Conservation (phyloP, 495 filamentous ascomycete genomes). For the Peziza echinospora region DNA sequence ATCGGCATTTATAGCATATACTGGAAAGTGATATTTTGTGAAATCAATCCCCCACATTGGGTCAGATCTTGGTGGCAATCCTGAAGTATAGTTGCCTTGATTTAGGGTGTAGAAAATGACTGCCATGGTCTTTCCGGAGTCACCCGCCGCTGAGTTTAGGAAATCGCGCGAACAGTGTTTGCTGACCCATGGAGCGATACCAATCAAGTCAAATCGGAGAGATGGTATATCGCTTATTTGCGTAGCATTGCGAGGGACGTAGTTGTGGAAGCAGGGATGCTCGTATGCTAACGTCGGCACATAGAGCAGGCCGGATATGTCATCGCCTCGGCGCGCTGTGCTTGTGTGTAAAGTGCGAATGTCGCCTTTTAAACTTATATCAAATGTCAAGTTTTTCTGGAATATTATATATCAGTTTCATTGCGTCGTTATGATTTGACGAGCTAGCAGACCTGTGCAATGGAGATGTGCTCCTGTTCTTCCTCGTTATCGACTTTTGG, state of each 20-base stretch:
- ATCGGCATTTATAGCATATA: conserved; percentile 60
- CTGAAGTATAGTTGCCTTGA: conserved; percentile 24
- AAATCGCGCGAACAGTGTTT: conserved; percentile 46
- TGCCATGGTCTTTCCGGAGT: conserved; percentile 29
- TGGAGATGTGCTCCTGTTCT: no score
- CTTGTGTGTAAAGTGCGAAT: conserved; percentile 16
- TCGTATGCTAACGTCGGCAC: conserved; percentile 41
- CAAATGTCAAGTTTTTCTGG: conserved; percentile 16
- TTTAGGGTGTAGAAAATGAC: conserved; percentile 55
- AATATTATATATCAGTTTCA: no score
- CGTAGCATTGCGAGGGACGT: conserved; percentile 56
- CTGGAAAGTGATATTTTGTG: conserved; percentile 39
- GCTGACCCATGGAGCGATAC: conserved; percentile 73
- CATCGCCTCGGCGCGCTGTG: conserved; percentile 6
- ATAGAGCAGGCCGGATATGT: conserved; percentile 47
- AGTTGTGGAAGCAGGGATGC: conserved; percentile 38
- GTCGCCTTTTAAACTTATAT: conserved; percentile 7
- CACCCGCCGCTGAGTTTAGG: conserved; percentile 35
- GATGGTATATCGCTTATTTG: conserved; percentile 45
- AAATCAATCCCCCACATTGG: conserved; percentile 45
- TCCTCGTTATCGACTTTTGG: no score
- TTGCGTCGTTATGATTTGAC: no score
- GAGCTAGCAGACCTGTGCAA: no score
- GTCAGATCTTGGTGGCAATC: conserved; percentile 39
- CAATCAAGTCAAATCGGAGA: conserved; percentile 38